phyloP scores from a whole-genome alignment of 78 protist genomes.

The Parvularia atlantis region DNA sequence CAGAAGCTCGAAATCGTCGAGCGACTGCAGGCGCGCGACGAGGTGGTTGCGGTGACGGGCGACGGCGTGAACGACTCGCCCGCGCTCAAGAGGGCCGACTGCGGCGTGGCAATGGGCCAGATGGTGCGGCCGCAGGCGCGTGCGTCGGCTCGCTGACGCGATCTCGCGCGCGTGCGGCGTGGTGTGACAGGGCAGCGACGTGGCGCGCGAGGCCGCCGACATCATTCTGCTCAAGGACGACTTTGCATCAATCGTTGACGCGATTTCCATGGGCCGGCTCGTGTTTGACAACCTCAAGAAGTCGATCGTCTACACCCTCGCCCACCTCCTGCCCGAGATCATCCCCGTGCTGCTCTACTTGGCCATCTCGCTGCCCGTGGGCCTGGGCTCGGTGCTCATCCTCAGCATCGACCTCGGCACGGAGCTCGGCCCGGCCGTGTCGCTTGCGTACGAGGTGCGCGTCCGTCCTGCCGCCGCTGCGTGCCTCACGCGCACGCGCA shows the following conservation, averaged over 20 bases:
- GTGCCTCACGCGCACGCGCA: too few relatives aligned
- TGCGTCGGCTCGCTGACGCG: too few relatives aligned
- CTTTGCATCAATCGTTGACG: conserved; percentile 84
- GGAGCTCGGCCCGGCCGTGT: conserved; percentile 86
- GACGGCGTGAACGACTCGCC: conserved; percentile 95
- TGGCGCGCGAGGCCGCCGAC: conserved; percentile 91
- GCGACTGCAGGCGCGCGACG: conserved; percentile 55
- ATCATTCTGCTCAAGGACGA: conserved; percentile 87
- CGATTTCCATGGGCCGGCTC: conserved; percentile 73
- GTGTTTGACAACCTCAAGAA: conserved; percentile 92
- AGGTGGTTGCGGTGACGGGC: conserved; percentile 87
- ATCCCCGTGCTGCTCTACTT: conserved; percentile 75
- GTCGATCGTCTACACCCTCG: conserved; percentile 80
- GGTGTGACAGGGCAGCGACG: conserved; percentile 85
- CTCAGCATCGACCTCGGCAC: conserved; percentile 86
- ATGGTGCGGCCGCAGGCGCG: too few relatives aligned
- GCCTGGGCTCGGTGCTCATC: conserved; percentile 71
- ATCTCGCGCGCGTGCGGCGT: too few relatives aligned
- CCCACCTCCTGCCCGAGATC: conserved; percentile 83
- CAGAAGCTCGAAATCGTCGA: conserved; percentile 87
- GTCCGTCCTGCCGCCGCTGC: too few relatives aligned
- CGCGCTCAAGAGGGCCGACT: conserved; percentile 88
- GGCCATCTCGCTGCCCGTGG: conserved; percentile 70
- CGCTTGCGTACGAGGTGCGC: conserved; percentile 82
- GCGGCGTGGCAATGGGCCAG: conserved; percentile 91